Evolutionary conservation across 2,329 filamentous ascomycete species (phyloP), one percentile per base, ranked within the genome.

Genomic region (Teratosphaeria gauchensis): DNA sequence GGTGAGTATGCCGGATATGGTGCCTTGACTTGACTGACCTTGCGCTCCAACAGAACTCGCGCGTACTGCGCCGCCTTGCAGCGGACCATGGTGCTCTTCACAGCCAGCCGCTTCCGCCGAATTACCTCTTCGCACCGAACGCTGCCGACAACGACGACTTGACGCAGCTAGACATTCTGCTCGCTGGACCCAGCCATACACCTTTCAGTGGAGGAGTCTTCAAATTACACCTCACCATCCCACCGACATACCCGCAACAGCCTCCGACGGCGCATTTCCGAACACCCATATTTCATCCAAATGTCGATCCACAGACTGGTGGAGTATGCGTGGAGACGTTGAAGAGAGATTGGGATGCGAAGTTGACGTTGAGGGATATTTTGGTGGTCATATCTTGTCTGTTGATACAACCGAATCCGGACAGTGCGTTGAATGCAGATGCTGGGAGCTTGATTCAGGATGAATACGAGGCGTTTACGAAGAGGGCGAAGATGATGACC

Each of bases 281-380:
- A 57, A 86, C 83, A 2, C 76, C 78, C 5, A 81, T 86, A 62
- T 86, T 82, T 77, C 84, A 86, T 64, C 84, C 84, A 0, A 86
- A 86, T 65, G 80, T 86, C 55, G 83, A 86, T 62, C 81, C 84
- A 56, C 73, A 76, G n/a, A 82, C 80, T 0, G 84, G 84, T 4
- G 80, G 79, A 0, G 82, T 86, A 2, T 86, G 84, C 61, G 81
- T 86, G 2, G 84, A 86, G 72, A 86, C 84, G 1, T 67, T 86
- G 52, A 86, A 86, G 72, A 75, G 82, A 53, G 84, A 85, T 64
- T 86, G 84, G 84, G 78, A 81, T 59, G 73, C 76, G 14, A 79
- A 75, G 31, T 70, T 86, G 62, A 85, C 81, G 30, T 67, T 86
- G 55, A 73, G 80, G 53, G 82, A 86, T 72, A 82, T 86, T 2